phyloP scores from a whole-genome alignment of 768 basidiomycete species.

The Leccinum sublutescens region DNA sequence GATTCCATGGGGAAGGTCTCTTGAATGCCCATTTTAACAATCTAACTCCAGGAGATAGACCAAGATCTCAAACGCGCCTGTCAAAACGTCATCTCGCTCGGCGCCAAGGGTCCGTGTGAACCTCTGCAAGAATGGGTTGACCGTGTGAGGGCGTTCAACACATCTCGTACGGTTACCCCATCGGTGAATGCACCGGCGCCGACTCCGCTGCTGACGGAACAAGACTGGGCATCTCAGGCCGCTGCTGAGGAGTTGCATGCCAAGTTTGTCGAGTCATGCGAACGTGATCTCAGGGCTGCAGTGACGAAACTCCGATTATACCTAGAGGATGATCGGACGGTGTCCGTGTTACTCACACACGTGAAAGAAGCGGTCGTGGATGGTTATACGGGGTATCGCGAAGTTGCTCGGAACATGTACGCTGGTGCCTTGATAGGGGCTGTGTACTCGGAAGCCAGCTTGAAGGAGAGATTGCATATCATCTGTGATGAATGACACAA shows the following conservation, averaged over 20 bases:
- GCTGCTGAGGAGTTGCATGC: slow-evolving; percentile 49
- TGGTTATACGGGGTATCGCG: slow-evolving; percentile 71
- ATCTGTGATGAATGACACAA: slow-evolving; percentile 32
- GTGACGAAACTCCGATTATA: slow-evolving; percentile 68
- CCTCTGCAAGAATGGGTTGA: slow-evolving; percentile 66
- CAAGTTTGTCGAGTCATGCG: slow-evolving; percentile 53
- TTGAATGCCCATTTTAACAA: background rate
- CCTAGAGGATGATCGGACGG: slow-evolving; percentile 77
- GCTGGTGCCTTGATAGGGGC: slow-evolving; percentile 34
- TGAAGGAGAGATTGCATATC: slow-evolving; percentile 40
- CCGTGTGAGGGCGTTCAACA: slow-evolving; percentile 39
- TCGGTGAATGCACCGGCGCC: slow-evolving; percentile 18
- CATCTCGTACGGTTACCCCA: slow-evolving; percentile 19
- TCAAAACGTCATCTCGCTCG: slow-evolving; percentile 74
- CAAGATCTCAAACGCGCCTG: slow-evolving; percentile 80
- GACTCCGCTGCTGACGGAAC: slow-evolving; percentile 33
- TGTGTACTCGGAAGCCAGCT: slow-evolving; percentile 34
- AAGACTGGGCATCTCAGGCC: slow-evolving; percentile 52
- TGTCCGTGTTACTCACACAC: slow-evolving; percentile 73
- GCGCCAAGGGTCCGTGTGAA: slow-evolving; percentile 53
- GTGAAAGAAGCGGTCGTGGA: slow-evolving; percentile 72
- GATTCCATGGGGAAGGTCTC: background rate
- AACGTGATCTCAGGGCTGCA: slow-evolving; percentile 53
- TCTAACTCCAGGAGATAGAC: slow-evolving; percentile 71
- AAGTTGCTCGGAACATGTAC: slow-evolving; percentile 53